Percentiles rank a stretch among this genome's conserved stretches.
Conservation (phyloP, 2,329 filamentous ascomycete species). For the Cordyceps sp. region DNA sequence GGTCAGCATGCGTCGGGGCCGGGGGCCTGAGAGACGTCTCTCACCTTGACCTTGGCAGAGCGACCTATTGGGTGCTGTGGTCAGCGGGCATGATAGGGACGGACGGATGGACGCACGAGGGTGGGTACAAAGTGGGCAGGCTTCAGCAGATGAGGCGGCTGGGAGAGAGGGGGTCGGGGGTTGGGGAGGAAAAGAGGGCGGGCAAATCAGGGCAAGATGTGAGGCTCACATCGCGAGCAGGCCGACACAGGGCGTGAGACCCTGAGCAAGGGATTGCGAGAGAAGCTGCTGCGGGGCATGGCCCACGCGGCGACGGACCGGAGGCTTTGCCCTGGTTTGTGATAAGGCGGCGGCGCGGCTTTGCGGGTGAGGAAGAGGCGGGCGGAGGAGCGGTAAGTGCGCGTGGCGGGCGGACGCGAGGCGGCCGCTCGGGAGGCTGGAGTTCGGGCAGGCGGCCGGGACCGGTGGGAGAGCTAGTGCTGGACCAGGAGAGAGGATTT, state of each 20-base stretch:
- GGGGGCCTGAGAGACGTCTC: conserved; percentile 2
- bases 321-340: background rate
- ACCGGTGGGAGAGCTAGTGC: too few relatives aligned
- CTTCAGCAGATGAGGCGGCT: too few relatives aligned
- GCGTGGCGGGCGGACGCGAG: too few relatives aligned
- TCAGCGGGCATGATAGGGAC: too few relatives aligned
- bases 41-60: conserved; percentile 78
- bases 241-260: conserved; percentile 69
- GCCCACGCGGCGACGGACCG: conserved; percentile 4
- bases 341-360: background rate
- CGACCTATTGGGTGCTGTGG: conserved; percentile 35
- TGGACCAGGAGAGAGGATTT: too few relatives aligned
- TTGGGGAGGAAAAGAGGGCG: background rate
- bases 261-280: conserved; percentile 43
- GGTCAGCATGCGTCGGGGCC: background rate
- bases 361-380: too few relatives aligned
- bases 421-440: too few relatives aligned
- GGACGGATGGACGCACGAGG: too few relatives aligned
- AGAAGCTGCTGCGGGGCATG: conserved; percentile 31
- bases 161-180: background rate
- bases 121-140: too few relatives aligned
- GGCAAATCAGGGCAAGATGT: background rate
- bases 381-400: too few relatives aligned
- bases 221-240: conserved; percentile 51
- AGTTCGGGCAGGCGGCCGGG: too few relatives aligned